phyloP scores from a whole-genome alignment of 345 rosid species.

The Syzygium aromaticum region DNA sequence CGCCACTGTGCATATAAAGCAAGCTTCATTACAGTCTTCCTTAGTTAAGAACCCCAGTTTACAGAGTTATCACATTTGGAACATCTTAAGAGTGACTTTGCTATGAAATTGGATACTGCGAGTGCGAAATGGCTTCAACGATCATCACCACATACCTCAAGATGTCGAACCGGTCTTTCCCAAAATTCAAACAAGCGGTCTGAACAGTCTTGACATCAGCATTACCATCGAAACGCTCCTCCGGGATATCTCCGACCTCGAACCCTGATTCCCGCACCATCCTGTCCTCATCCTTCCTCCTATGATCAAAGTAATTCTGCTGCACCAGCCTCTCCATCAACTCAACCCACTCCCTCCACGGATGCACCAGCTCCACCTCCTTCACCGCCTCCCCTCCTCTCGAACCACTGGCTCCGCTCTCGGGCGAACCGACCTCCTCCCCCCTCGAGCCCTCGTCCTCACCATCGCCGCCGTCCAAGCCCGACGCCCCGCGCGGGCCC shows the following conservation, averaged over 20 bases:
- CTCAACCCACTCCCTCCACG: slow-evolving; percentile 99
- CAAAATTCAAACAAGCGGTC: slow-evolving; percentile 79
- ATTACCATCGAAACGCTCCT: slow-evolving; percentile 36
- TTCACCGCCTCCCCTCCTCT: background rate
- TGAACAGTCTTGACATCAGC: slow-evolving; percentile 72
- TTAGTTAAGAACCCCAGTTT: background rate
- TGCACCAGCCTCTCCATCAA: slow-evolving; percentile 76
- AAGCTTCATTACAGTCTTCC: background rate
- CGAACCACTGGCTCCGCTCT: background rate
- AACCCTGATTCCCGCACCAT: slow-evolving; percentile 53
- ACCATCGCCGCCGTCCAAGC: background rate
- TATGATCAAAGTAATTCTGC: slow-evolving; percentile 89
- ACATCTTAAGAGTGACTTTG: background rate
- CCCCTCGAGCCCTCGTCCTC: background rate
- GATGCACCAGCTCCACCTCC: slow-evolving; percentile 56
- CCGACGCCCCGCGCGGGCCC: background rate
- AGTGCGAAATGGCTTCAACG: background rate
- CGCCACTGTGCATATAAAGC: background rate
- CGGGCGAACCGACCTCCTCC: background rate
- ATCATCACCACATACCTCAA: slow-evolving; percentile 47
- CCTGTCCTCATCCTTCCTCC: slow-evolving; percentile 59
- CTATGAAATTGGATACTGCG: background rate
- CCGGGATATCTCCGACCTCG: slow-evolving; percentile 23
- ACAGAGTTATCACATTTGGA: background rate
- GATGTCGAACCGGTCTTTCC: slow-evolving; percentile 95